A percentile compares a stretch with the other conserved stretches of the same genome.
Evolutionary conservation across 2,329 filamentous ascomycete genomes (phyloP).

Genomic region (Chrysoporthe deuterocubensis): DNA sequence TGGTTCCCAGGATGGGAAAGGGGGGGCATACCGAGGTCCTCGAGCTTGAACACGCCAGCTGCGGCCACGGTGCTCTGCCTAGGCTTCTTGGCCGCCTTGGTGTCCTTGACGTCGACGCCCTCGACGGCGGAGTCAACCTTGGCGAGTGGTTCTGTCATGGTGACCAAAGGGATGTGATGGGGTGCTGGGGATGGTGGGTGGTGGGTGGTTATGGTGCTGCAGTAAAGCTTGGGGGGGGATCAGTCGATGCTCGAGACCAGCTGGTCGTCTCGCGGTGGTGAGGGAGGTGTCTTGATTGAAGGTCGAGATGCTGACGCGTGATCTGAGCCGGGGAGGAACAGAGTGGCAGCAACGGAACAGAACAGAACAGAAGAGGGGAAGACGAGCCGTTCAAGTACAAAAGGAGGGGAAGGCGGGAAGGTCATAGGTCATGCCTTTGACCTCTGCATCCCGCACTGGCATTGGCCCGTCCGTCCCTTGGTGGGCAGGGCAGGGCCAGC

Average conservation of each 20-base stretch:
- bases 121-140: conserved; percentile 94
- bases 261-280: neutral
- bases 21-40: conserved; percentile 75
- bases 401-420: conserved; percentile 27
- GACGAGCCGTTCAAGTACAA: conserved; percentile 17
- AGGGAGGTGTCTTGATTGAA: neutral
- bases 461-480: conserved; percentile 6
- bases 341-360: neutral
- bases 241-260: neutral
- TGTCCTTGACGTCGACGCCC: conserved; percentile 70
- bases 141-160: conserved; percentile 64
- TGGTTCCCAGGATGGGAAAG: conserved; percentile 3
- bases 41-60: conserved; percentile 79
- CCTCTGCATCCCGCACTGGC: conserved; percentile 11
- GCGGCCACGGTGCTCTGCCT: conserved; percentile 74
- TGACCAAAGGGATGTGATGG: conserved; percentile 27
- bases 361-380: conserved; percentile 26
- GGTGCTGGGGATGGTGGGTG: too few relatives aligned
- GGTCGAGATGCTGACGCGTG: conserved; percentile 10
- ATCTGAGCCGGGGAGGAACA: conserved; percentile 3
- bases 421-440: conserved; percentile 9
- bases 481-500: neutral
- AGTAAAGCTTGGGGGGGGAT: neutral
- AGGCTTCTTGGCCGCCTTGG: conserved; percentile 67
- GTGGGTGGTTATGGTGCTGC: neutral